These are phyloP conservation scores for Xerocomus nothofagi DNA, from an alignment of 1,284 basidiomycete genomes.

Conservation along the genomic window DNA sequence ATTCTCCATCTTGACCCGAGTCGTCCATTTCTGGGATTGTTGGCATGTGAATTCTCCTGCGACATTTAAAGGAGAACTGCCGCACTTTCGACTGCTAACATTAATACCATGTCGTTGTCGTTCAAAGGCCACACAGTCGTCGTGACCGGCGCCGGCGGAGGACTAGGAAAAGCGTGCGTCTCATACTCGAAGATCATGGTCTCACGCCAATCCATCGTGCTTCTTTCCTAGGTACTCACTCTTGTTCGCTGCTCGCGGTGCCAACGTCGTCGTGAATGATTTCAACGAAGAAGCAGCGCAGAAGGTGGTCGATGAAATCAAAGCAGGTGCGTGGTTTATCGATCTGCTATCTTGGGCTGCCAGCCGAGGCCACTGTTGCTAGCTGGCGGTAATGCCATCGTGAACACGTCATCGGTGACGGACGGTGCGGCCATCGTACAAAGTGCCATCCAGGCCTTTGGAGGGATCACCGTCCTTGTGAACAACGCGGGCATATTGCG, in stretches of 20 bases:
- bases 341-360: no score
- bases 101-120: constrained; percentile 46
- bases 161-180: constrained; percentile 86
- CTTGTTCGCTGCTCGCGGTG: constrained; percentile 88
- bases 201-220: neutral
- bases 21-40: no score
- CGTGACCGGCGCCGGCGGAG: constrained; percentile 95
- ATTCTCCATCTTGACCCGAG: constrained; percentile 13
- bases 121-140: constrained; percentile 95
- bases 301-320: constrained; percentile 91
- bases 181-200: no score
- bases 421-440: constrained; percentile 89
- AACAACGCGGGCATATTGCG: constrained; percentile 98
- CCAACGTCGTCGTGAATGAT: constrained; percentile 95
- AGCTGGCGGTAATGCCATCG: constrained; percentile 88
- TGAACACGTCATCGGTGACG: constrained; percentile 86
- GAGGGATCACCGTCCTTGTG: constrained; percentile 79
- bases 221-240: constrained; percentile 74
- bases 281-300: constrained; percentile 88
- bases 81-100: no score
- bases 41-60: no score
- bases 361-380: neutral
- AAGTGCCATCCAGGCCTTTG: constrained; percentile 86
- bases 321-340: constrained; percentile 54
- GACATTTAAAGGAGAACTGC: no score